These are phyloP conservation scores for Nakaseomyces bracarensis DNA, from an alignment of 1,139 yeast species.

Conservation along the genomic window DNA sequence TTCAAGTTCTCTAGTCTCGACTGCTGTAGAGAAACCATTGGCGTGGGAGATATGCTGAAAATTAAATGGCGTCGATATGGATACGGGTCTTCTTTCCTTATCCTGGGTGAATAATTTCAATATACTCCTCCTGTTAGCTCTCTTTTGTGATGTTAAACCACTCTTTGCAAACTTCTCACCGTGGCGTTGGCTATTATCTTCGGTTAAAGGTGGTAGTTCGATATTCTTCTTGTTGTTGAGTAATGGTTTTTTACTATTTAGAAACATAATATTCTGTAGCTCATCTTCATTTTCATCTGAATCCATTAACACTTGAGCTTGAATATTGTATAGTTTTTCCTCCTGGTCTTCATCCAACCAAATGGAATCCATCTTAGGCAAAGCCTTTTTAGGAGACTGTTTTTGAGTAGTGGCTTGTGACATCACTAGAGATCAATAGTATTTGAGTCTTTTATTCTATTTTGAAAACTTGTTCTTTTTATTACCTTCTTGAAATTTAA, in stretches of 20 bases:
- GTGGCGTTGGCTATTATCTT: not conserved
- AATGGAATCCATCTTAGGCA: constrained; percentile 35
- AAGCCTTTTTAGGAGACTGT: not conserved
- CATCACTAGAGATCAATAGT: no score
- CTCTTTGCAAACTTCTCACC: not conserved
- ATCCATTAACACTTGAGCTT: constrained; percentile 4
- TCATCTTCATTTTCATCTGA: constrained; percentile 17
- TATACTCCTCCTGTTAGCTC: not conserved
- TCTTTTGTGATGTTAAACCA: not conserved
- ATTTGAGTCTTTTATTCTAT: no score
- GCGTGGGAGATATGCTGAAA: constrained; percentile 32
- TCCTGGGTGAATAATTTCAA: constrained; percentile 8
- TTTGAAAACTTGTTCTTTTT: no score
- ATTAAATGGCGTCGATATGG: constrained; percentile 24
- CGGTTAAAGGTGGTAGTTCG: constrained; percentile 28
- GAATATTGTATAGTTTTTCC: constrained; percentile 22
- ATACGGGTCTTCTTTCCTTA: constrained; percentile 6
- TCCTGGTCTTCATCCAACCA: constrained; percentile 37
- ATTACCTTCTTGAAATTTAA: no score
- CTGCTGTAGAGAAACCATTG: constrained; percentile 3
- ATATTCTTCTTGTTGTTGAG: constrained; percentile 29
- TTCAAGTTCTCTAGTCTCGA: constrained; percentile 2
- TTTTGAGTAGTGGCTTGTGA: no score
- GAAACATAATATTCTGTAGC: constrained; percentile 22
- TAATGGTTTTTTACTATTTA: constrained; percentile 32